Percentiles rank a stretch among this genome's conserved stretches.
These are phyloP conservation scores for Aspergillus felis DNA, from an alignment of 2,329 filamentous ascomycete genomes.

Conservation along the genomic window DNA sequence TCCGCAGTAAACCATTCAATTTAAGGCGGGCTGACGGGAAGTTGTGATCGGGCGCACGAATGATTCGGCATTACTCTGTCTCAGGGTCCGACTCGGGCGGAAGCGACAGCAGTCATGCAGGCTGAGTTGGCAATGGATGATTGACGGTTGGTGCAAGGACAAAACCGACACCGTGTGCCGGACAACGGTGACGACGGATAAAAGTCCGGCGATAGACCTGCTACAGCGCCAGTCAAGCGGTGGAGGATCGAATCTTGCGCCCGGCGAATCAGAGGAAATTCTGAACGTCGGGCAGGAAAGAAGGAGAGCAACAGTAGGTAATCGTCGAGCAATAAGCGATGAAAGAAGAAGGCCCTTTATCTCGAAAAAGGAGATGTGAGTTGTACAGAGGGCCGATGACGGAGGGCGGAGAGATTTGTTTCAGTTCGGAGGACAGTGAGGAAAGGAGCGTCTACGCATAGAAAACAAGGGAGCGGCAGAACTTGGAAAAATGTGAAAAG, in stretches of 20 bases:
- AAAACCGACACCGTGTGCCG: slow-evolving; percentile 21
- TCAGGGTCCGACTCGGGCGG: slow-evolving; percentile 11
- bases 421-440: slow-evolving; percentile 1
- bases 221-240: slow-evolving; percentile 29
- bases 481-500: slow-evolving; percentile 4
- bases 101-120: slow-evolving; percentile 16
- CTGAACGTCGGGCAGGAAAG: neutral
- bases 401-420: slow-evolving; percentile 6
- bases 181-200: slow-evolving; percentile 21
- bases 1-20: slow-evolving; percentile 5
- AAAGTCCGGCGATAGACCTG: slow-evolving; percentile 24
- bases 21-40: slow-evolving; percentile 23
- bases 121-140: slow-evolving; percentile 8
- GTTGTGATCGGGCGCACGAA: slow-evolving; percentile 23
- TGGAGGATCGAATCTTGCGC: slow-evolving; percentile 8
- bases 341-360: neutral
- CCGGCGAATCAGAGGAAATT: slow-evolving; percentile 9
- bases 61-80: slow-evolving; percentile 30
- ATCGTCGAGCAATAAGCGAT: neutral
- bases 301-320: neutral
- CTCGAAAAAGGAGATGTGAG: neutral
- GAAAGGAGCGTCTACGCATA: slow-evolving; percentile 12
- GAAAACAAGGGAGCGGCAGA: slow-evolving; percentile 9
- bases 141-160: neutral
- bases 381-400: neutral